Base-by-base conservation (phyloP, 352 stramenopile species). In the Phytophthora fragariae region DNA sequence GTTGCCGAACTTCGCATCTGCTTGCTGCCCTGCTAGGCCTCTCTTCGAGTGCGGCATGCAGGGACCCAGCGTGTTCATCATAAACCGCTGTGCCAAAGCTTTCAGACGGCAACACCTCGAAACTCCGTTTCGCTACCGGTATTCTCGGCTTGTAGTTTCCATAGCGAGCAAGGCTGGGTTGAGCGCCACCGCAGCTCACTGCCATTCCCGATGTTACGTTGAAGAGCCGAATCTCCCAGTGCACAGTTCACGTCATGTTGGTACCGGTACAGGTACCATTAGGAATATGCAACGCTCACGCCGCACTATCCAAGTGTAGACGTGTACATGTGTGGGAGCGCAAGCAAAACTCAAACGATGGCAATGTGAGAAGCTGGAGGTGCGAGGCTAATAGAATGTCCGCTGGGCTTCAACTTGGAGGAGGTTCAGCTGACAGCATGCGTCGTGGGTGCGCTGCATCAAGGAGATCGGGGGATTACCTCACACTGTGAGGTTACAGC, bases 231-330 rank as follows among this genome's bases (percentile, higher is more conserved):
- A 52, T 52, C 44, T 52, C 17, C 5, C 17, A 11, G 44, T 24
- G 44, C 17, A 52, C 44, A 11, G 44, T 24, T 15, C 17, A 52
- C 44, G 44, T 24, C 44, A 52, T 12, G 44, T 24, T 52, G 44
- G 44, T 52, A 15, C n/a, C 46, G 41, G 24, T 27, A 27, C 24
- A 27, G 24, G 24, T 27, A 27, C 2, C 2, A 27, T 27, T 27
- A 27, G 24, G 19, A 53, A 50, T 37, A 44, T 53, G 21, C 60
- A 69, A 69, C 65, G 59, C 33, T 46, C 52, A 50, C 24, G 41
- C 60, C 61, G 67, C 31, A 73, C 67, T 70, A 62, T 73, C 67
- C 67, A 70, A 61, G 21, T 29, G 12, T 35, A 46, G 17, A 49
- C 11, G 27, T 12, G 27, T 12, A 54, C n/a, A 57, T 12, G 44